phyloP scores from a whole-genome alignment of 257 asterid genomes.

The Agastache rugosa region DNA sequence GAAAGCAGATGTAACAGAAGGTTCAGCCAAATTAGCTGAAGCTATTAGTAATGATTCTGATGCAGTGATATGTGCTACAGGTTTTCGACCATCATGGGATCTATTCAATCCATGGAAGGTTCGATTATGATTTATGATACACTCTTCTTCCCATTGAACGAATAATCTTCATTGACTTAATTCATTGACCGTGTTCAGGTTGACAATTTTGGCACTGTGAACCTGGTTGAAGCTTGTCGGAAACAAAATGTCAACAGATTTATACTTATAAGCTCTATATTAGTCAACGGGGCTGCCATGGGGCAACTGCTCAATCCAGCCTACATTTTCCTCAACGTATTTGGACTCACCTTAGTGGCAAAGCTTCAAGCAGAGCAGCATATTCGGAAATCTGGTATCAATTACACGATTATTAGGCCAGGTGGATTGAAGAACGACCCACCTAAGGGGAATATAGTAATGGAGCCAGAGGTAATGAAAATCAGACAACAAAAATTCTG shows the following conservation, averaged over 20 bases:
- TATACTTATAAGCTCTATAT: slow-evolving; percentile 84
- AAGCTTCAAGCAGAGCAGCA: slow-evolving; percentile 94
- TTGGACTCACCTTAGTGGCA: slow-evolving; percentile 85
- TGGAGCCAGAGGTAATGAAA: slow-evolving; percentile 84
- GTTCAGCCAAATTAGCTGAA: slow-evolving; percentile 73
- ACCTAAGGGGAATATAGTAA: slow-evolving; percentile 81
- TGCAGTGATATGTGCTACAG: slow-evolving; percentile 96
- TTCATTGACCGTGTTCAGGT: slow-evolving; percentile 54
- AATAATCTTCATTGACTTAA: slow-evolving; percentile 25
- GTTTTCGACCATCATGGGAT: slow-evolving; percentile 86
- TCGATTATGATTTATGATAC: not conserved
- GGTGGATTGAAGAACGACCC: slow-evolving; percentile 92
- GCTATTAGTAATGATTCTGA: slow-evolving; percentile 88
- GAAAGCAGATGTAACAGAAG: slow-evolving; percentile 94
- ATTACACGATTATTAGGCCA: slow-evolving; percentile 91
- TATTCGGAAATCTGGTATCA: slow-evolving; percentile 88
- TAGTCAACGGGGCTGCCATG: slow-evolving; percentile 97
- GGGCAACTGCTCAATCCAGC: slow-evolving; percentile 91
- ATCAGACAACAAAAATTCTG: not conserved
- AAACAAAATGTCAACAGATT: slow-evolving; percentile 76
- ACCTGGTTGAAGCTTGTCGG: slow-evolving; percentile 93
- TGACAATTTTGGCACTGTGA: slow-evolving; percentile 91
- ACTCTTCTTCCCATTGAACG: not conserved
- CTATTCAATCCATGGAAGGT: slow-evolving; percentile 94
- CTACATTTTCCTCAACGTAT: slow-evolving; percentile 80